phyloP scores from a whole-genome alignment of 2,329 filamentous ascomycete genomes.

The Arthrinium phaeospermum region DNA sequence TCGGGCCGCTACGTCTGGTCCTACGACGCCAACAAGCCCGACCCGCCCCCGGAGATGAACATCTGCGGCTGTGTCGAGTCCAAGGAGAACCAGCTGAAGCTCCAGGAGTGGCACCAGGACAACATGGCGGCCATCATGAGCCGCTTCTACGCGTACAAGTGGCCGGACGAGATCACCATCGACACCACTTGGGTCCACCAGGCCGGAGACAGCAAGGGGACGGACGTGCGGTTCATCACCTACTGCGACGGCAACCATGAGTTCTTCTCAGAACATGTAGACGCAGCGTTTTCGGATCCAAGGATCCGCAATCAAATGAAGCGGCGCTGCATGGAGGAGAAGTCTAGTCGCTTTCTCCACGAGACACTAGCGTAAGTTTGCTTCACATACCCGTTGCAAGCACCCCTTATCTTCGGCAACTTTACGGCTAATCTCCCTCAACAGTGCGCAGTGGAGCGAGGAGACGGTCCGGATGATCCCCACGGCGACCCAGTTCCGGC shows the following conservation, averaged over 20 bases:
- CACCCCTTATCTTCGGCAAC: no score
- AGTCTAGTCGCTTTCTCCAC: constrained; percentile 36
- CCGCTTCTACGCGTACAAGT: constrained; percentile 33
- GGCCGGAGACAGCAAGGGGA: constrained; percentile 17
- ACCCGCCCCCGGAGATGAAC: background rate
- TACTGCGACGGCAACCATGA: background rate
- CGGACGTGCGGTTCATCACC: background rate
- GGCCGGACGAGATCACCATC: constrained; percentile 38
- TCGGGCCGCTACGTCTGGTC: constrained; percentile 36
- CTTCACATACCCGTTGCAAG: no score
- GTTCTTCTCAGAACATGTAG: background rate
- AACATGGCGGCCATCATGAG: constrained; percentile 33
- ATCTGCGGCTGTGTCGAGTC: no score
- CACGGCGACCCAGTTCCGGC: constrained; percentile 28
- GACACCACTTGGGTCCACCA: constrained; percentile 32
- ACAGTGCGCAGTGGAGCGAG: constrained; percentile 34
- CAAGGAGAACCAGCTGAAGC: no score
- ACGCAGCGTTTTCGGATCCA: background rate
- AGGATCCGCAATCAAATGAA: constrained; percentile 32
- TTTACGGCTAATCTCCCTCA: background rate
- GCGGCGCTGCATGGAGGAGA: constrained; percentile 26
- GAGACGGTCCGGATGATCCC: constrained; percentile 35
- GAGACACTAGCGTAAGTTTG: constrained; percentile 33
- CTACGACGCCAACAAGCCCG: constrained; percentile 3
- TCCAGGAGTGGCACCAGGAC: constrained; percentile 7